Evolutionary conservation across 805 yeast genomes (phyloP).

Genomic region (Blastobotrys attinorum): DNA sequence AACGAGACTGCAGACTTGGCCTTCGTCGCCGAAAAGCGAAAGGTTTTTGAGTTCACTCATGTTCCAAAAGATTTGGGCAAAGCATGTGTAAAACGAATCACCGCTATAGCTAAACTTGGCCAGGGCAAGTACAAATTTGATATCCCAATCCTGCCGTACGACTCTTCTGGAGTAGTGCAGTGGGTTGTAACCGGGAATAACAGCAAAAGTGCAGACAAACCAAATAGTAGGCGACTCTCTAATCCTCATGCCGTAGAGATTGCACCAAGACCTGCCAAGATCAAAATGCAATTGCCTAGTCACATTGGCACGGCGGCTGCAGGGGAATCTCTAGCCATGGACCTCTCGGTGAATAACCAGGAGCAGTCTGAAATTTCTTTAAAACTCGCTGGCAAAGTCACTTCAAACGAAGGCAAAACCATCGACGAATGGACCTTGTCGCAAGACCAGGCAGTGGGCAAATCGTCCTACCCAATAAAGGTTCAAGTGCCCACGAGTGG

Average conservation of each 20-base stretch:
- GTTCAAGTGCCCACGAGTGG: slow-evolving; percentile 1
- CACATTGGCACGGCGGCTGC: slow-evolving; percentile 15
- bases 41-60: slow-evolving; percentile 16
- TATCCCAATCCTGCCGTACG: background rate
- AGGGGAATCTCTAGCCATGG: slow-evolving; percentile 20
- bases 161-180: background rate
- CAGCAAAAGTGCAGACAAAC: too few species aligned
- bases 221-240: background rate
- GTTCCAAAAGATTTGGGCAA: slow-evolving; percentile 23
- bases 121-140: background rate
- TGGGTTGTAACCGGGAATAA: too few species aligned
- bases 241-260: slow-evolving; percentile 3
- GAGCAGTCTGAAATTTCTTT: slow-evolving; percentile 23
- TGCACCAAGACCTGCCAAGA: slow-evolving; percentile 26
- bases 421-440: background rate
- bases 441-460: background rate
- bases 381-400: slow-evolving; percentile 10
- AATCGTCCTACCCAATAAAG: slow-evolving; percentile 1
- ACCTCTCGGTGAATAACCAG: slow-evolving; percentile 16
- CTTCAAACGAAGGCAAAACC: background rate
- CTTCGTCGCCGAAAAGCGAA: slow-evolving; percentile 15
- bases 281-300: slow-evolving; percentile 15
- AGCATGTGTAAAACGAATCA: slow-evolving; percentile 9
- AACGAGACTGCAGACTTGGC: slow-evolving; percentile 13
- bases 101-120: background rate